These are phyloP conservation scores for Hygrophorus pudorinus DNA, from an alignment of 768 basidiomycete species.

Conservation along the genomic window DNA sequence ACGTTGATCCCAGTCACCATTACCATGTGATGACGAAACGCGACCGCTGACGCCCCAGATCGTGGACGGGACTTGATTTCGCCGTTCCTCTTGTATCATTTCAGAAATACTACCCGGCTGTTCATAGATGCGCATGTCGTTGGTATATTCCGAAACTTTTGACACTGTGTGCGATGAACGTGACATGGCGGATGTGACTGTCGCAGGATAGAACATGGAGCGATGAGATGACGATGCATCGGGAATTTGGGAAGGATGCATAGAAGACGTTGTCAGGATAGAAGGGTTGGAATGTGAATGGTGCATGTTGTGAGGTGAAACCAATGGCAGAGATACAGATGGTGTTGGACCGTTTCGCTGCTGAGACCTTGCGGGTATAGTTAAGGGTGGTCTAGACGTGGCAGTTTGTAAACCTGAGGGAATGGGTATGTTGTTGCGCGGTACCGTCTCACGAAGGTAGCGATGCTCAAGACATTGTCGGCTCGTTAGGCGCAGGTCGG, in stretches of 20 bases:
- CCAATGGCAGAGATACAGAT: constrained; percentile 22
- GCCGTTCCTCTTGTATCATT: constrained; percentile 17
- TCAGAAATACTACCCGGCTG: constrained; percentile 22
- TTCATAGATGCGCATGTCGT: constrained; percentile 23
- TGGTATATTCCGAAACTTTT: constrained; percentile 24
- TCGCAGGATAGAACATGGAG: constrained; percentile 34
- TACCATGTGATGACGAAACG: no score
- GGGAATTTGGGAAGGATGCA: constrained; percentile 31
- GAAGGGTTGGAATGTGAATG: constrained; percentile 20
- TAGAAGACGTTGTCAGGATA: constrained; percentile 18
- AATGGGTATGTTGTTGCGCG: constrained; percentile 54
- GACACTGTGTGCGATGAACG: constrained; percentile 12
- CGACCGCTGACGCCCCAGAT: constrained; percentile 16
- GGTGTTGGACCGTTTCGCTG: constrained; percentile 26
- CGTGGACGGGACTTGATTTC: constrained; percentile 19
- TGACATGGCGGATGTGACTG: constrained; percentile 10
- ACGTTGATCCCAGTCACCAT: constrained; percentile 35
- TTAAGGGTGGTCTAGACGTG: constrained; percentile 19
- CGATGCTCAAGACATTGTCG: constrained; percentile 80
- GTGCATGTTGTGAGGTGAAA: constrained; percentile 24
- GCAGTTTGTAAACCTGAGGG: constrained; percentile 41
- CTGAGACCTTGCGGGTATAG: constrained; percentile 21
- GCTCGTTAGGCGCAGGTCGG: constrained; percentile 76
- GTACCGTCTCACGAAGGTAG: constrained; percentile 76
- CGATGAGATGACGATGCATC: constrained; percentile 44